phyloP scores from a whole-genome alignment of 2,329 filamentous ascomycete genomes.

The Aspergillus carbonarius region DNA sequence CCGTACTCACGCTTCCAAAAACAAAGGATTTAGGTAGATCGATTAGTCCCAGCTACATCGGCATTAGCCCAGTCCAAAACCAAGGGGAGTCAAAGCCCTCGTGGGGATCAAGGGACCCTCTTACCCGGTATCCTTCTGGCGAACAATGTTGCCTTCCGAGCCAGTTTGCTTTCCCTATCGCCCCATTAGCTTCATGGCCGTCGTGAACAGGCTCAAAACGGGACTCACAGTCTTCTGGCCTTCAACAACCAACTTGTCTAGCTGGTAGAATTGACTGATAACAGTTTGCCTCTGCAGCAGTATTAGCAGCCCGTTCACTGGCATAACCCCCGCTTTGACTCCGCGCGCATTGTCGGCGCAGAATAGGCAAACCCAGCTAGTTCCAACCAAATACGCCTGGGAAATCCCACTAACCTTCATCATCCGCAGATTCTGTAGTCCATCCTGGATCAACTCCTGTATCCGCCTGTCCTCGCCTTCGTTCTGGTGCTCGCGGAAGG shows the following conservation, averaged over 20 bases:
- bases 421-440: conserved; percentile 79
- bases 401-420: conserved; percentile 69
- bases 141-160: conserved; percentile 63
- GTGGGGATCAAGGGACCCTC: conserved; percentile 2
- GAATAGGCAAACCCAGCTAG: background rate
- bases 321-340: background rate
- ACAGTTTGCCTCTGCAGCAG: conserved; percentile 82
- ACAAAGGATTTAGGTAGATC: background rate
- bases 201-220: background rate
- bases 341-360: background rate
- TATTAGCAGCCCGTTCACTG: background rate
- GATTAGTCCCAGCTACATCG: conserved; percentile 31
- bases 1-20: conserved; percentile 2
- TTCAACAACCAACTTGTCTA: conserved; percentile 90
- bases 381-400: background rate
- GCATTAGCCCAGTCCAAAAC: conserved; percentile 8
- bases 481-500: conserved; percentile 76
- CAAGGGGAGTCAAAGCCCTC: conserved; percentile 4
- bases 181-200: background rate
- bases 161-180: conserved; percentile 53
- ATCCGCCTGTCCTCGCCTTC: conserved; percentile 73
- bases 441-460: conserved; percentile 87
- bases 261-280: conserved; percentile 90
- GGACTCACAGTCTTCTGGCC: conserved; percentile 70
- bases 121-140: conserved; percentile 78